Base-by-base conservation (phyloP, 2,329 filamentous ascomycete genomes). In the Alternaria ventricosa region DNA sequence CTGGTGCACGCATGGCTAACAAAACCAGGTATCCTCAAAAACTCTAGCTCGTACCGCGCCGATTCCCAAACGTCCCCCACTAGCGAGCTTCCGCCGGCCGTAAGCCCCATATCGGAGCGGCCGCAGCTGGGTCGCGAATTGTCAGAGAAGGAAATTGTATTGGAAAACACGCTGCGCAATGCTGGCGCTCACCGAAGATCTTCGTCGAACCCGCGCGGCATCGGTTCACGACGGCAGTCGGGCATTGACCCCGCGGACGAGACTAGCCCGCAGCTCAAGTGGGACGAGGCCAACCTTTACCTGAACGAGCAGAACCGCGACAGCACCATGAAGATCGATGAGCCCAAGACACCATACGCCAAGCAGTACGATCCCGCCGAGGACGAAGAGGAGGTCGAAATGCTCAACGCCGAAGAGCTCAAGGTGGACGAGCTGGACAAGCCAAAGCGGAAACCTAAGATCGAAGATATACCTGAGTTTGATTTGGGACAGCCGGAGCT, bases 211-310 rank as follows among this genome's bases (percentile, higher is more conserved):
- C 86, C 89, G 3, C 87, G 87, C 67, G 88, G 88, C 6, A 87
- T 86, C 28, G 86, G 88, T 9, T 91, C 90, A n/a, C 91, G 93
- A 59, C 90, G 93, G 55, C 90, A 90, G 69, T 94, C 92, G 5
- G 79, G 78, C 30, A 73, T 83, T 63, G 81, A 84, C 64, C 80
- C 83, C 49, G 79, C 84, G 18, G 87, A 88, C 55, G 86, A 89
- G 53, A 86, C 85, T 61, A 90, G 87, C 62, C 91, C 92, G 67
- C 90, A 94, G 66, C 86, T 99, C 71, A 97, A 97, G 83, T 99
- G 96, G 96, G 96, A 99, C 80, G 96, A 99, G 84, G 96, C 93
- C 49, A 99, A 99, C 78, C 87, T 99, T 30, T 99, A 97, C 82
- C 87, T 99, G 57, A 96, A 96, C 8, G 96, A 99, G 83, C 95